phyloP scores from a whole-genome alignment of 108 stramenopile genomes.

The Epithemia pelagica region DNA sequence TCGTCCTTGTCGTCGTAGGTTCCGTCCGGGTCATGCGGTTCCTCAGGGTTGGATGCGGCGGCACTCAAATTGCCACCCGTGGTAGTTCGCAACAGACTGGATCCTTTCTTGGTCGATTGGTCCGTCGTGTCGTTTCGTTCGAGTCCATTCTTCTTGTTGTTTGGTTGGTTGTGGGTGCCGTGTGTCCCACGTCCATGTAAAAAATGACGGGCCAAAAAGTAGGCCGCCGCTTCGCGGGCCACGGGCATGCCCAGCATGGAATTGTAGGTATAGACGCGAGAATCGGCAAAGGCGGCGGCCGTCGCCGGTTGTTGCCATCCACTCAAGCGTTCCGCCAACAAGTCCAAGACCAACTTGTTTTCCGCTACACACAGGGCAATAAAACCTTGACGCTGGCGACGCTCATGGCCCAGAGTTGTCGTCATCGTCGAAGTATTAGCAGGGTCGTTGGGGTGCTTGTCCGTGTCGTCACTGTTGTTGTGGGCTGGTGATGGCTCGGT shows the following conservation, averaged over 20 bases:
- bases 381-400: no score
- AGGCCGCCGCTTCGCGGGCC: conserved; percentile 71
- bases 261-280: conserved; percentile 67
- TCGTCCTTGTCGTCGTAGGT: no score
- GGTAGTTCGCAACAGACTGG: conserved; percentile 20
- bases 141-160: no score
- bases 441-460: no score
- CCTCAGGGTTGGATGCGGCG: background rate
- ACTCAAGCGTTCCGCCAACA: conserved; percentile 49
- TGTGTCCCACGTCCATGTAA: no score
- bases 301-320: conserved; percentile 48
- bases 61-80: background rate
- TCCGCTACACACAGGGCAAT: conserved; percentile 76
- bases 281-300: conserved; percentile 68
- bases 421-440: no score
- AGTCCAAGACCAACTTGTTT: conserved; percentile 71
- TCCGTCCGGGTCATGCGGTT: background rate
- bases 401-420: no score
- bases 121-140: no score
- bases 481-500: no score
- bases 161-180: no score
- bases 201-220: conserved; percentile 69
- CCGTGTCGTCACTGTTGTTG: no score
- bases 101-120: conserved; percentile 14
- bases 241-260: conserved; percentile 67